phyloP scores from a whole-genome alignment of 1,284 basidiomycete genomes.

The Cerrena zonata region DNA sequence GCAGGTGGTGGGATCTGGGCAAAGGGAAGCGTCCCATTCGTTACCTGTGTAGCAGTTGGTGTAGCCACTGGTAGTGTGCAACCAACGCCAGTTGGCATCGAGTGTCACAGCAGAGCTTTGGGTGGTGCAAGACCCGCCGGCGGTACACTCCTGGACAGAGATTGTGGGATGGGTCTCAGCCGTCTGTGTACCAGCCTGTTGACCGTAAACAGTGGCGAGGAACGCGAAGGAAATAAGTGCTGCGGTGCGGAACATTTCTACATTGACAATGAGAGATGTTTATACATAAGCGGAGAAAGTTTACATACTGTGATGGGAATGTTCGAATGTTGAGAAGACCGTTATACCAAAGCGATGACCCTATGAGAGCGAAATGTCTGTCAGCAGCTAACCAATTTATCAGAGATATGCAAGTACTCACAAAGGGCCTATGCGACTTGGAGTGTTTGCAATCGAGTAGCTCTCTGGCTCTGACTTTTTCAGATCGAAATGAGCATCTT shows the following conservation, averaged over 20 bases:
- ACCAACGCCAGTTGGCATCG: slow-evolving; percentile 36
- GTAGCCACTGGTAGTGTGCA: slow-evolving; percentile 25
- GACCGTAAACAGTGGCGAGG: slow-evolving; percentile 23
- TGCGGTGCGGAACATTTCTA: slow-evolving; percentile 24
- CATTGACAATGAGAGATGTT: too few species aligned
- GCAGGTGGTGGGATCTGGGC: slow-evolving; percentile 31
- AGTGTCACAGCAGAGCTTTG: slow-evolving; percentile 26
- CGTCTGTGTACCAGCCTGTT: slow-evolving; percentile 31
- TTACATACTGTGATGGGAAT: too few species aligned
- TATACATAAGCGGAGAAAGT: too few species aligned
- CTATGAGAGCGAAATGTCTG: too few species aligned
- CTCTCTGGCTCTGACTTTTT: too few species aligned
- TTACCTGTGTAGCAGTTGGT: slow-evolving; percentile 36
- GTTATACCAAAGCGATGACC: too few species aligned
- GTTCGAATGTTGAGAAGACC: too few species aligned
- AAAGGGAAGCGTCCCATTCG: slow-evolving; percentile 30
- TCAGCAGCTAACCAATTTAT: too few species aligned
- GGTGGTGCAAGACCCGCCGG: slow-evolving; percentile 23
- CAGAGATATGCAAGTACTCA: too few species aligned
- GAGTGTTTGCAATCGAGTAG: too few species aligned
- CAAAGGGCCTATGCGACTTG: too few species aligned
- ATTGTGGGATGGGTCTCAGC: slow-evolving; percentile 31
- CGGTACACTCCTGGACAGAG: slow-evolving; percentile 24
- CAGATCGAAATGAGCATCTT: too few species aligned
- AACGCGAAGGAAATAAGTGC: slow-evolving; percentile 23